Evolutionary conservation across 805 yeast species (phyloP).

Genomic region (Candida montana): DNA sequence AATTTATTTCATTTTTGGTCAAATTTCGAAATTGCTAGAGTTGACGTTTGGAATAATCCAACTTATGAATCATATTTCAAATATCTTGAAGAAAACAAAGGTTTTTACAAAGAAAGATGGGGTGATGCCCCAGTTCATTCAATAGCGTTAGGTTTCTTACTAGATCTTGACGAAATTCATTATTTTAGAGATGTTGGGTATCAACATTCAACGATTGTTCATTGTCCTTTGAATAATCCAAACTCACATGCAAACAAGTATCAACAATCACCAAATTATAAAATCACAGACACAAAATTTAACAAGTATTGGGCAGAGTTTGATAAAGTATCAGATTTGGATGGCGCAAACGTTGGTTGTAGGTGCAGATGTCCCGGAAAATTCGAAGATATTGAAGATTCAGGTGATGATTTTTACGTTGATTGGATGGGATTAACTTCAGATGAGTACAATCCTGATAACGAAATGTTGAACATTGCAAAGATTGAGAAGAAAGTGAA

Average conservation of each 20-base stretch:
- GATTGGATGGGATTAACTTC: conserved; percentile 41
- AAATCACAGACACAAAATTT: conserved; percentile 15
- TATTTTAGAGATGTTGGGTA: conserved; percentile 93
- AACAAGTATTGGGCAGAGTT: conserved; percentile 23
- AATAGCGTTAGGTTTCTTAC: conserved; percentile 72
- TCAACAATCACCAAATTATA: conserved; percentile 28
- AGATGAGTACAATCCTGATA: conserved; percentile 24
- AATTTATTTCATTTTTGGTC: conserved; percentile 90
- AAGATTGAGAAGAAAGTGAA: conserved; percentile 24
- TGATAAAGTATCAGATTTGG: conserved; percentile 34
- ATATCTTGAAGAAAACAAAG: conserved; percentile 65
- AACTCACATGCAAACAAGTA: conserved; percentile 43
- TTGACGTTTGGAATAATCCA: conserved; percentile 65
- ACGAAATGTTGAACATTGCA: conserved; percentile 24
- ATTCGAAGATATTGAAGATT: conserved; percentile 52
- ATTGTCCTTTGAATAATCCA: conserved; percentile 70
- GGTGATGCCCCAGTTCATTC: conserved; percentile 97
- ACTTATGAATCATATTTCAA: conserved; percentile 64
- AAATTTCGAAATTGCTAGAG: conserved; percentile 85
- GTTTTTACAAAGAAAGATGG: conserved; percentile 91
- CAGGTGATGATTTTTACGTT: conserved; percentile 44
- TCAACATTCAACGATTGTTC: conserved; percentile 71
- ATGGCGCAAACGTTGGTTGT: conserved; percentile 65
- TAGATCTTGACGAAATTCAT: conserved; percentile 68
- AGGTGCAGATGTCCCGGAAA: conserved; percentile 70